Base-by-base conservation (phyloP, 1,284 basidiomycete genomes). In the Thelephora terrestris region DNA sequence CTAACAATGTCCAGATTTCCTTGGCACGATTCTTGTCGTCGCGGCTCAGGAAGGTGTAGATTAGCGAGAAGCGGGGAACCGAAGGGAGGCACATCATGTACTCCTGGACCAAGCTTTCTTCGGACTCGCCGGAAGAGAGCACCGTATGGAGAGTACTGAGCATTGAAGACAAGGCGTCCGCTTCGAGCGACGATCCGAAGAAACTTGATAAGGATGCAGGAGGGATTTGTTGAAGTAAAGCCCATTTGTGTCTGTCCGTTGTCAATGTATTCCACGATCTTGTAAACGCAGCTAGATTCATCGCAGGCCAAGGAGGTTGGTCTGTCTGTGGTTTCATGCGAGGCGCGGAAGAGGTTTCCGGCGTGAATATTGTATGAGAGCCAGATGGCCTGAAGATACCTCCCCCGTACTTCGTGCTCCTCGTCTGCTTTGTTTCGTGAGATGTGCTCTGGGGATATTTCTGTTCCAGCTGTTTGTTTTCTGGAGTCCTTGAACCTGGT, bases 111-210 rank as follows among this genome's bases (percentile, higher is more conserved):
- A 52, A 52, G 2, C 43, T 55, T 45, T n/a, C 56, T 45, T 25
- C 56, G 25, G 53, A 53, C 23, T 53, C 43, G 50, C 34, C 54
- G 34, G 47, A 45, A 1, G 50, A 34, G 17, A 57, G 53, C 43
- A 79, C 58, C 0, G 71, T 60, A 14, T 59, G 59, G 49, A 84
- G 74, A 5, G 70, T 72, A 35, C 69, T 62, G 12, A 86, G 62
- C 20, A 87, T 69, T 2, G 75, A 73, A 3, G 68, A 68, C 7
- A 89, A 70, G 16, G 82, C 57, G 1, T 69, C 58, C 0, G 85
- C 74, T 43, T 85, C 84, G 24, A 89, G 68, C 0, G 82, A 82
- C 0, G 68, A 75, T 56, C 81, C 73, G 62, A 82, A 84, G 39
- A 87, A 61, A 0, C 67, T 52, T 0, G 80, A 79, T 10, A 86